Evolutionary conservation across 495 filamentous ascomycete genomes (phyloP), one percentile per base, ranked within the genome.

Genomic region (Parathielavia hyrcaniae): DNA sequence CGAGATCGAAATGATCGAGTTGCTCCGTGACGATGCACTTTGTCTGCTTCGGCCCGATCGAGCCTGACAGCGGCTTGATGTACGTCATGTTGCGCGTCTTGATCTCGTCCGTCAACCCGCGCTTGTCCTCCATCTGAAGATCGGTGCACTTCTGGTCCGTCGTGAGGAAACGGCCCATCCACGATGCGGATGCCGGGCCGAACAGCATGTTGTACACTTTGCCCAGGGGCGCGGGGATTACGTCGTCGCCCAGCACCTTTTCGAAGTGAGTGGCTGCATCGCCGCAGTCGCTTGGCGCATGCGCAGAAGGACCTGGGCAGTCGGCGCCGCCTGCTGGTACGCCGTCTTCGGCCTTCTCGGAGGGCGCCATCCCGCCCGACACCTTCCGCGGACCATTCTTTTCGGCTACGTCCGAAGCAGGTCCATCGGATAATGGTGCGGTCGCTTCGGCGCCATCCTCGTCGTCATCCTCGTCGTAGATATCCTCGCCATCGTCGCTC

Each of bases 41-140:
- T 26, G 93, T 99, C 72, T 95, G 88, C 67, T 83, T 96, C 3
- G 95, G 93, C 0, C 93, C 93, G 64, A 99, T 91, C 0, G 88
- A 75, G 17, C 77, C 89, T 61, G 81, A 77, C 11, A 99, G 76
- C 12, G 91, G 93, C 67, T 96, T 97, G 75, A 96, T 96, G 68
- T 96, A 99, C 1, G 83, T 86, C 69, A 86, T 96, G 36, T 73
- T 84, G 41, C 92, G 79, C 2, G 80, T 81, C 69, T 84, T 88
- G 66, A 82, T 86, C 17, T 91, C 87, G 40, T 80, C 81, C 22
- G 79, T 85, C 38, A 91, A 74, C 30, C 87, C 91, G 49, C 85
- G 86, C 58, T 88, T 86, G 60, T 89, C 89, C 38, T 93, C 87
- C 71, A 95, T 86, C 59, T 87, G 83, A 14, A 97, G 71, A 30